Evolutionary conservation across 495 filamentous ascomycete genomes (phyloP), one percentile per base, ranked within the genome.

Genomic region (Penicillium steckii): DNA sequence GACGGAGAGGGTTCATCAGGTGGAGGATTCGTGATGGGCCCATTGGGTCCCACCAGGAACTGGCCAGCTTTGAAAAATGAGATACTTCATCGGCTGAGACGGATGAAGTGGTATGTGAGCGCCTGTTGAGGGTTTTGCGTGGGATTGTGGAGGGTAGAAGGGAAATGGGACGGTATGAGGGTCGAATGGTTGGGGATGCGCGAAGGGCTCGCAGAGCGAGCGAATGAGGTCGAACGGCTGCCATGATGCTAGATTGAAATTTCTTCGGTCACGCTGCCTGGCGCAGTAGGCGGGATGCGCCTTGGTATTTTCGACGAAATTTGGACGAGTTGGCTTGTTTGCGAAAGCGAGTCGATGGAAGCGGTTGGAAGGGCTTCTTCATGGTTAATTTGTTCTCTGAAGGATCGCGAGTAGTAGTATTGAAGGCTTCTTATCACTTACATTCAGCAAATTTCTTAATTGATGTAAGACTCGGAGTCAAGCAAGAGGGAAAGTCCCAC

Each of bases 11-110:
- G 76, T 98, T 97, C 94, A 98, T 97, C 43, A 95, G 85, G 69
- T 97, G 95, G 2, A 98, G 85, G 55, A 96, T 85, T 12, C 92
- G 84, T 0, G 91, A 97, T 17, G 91, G 84, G 46, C 94, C 94
- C 71, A 95, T 85, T 2, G 94, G 89, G 71, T 97, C 95, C 94
- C 94, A 98, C 94, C 94, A 98, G 61, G 84, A 85, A 59, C 86
- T 88, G 62, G 95, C 94, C 53, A 98, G 90, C 55, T 84, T 81
- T 61, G 90, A 89, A 80, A 98, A 98, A 74, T 98, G 94, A 33
- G 89, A 87, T 52, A 97, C 78, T 75, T 98, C 94, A 62, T 83
- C 78, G 45, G 86, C 81, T 65, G 91, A 91, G 69, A 97, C 87
- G 59, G 88, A 85, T 24, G 85, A 85, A 52, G 81, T 72, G 33